phyloP scores from a whole-genome alignment of 345 rosid species.

The Pelargonium nanum region DNA sequence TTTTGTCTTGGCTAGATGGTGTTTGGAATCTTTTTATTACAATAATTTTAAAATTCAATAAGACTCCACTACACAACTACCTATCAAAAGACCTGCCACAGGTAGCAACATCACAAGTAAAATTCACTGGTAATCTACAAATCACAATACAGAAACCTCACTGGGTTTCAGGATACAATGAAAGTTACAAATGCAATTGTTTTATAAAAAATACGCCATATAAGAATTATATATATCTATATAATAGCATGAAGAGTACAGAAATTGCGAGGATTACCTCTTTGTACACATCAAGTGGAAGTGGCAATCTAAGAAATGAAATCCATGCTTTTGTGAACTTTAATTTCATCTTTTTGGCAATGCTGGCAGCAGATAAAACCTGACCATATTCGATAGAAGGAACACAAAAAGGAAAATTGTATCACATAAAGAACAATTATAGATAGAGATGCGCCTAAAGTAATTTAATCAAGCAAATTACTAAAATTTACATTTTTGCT shows the following conservation, averaged over 20 bases:
- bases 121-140: too few relatives aligned
- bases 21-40: too few relatives aligned
- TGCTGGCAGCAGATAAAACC: conserved; percentile 48
- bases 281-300: conserved; percentile 77
- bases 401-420: not conserved
- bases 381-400: conserved; percentile 14
- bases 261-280: conserved; percentile 38
- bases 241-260: not conserved
- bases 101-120: too few relatives aligned
- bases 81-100: too few relatives aligned
- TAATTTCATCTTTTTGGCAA: conserved; percentile 67
- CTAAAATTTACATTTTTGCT: conserved; percentile 40
- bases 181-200: too few relatives aligned
- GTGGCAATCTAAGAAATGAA: conserved; percentile 77
- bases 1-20: too few relatives aligned
- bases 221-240: too few relatives aligned
- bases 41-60: too few relatives aligned
- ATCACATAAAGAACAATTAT: not conserved
- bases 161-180: too few relatives aligned
- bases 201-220: not conserved
- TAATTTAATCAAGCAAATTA: not conserved
- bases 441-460: not conserved
- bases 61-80: too few relatives aligned
- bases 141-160: too few relatives aligned
- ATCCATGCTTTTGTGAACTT: conserved; percentile 92